Conservation (phyloP, 2,329 filamentous ascomycete genomes). For the Alternaria ethzedia region DNA sequence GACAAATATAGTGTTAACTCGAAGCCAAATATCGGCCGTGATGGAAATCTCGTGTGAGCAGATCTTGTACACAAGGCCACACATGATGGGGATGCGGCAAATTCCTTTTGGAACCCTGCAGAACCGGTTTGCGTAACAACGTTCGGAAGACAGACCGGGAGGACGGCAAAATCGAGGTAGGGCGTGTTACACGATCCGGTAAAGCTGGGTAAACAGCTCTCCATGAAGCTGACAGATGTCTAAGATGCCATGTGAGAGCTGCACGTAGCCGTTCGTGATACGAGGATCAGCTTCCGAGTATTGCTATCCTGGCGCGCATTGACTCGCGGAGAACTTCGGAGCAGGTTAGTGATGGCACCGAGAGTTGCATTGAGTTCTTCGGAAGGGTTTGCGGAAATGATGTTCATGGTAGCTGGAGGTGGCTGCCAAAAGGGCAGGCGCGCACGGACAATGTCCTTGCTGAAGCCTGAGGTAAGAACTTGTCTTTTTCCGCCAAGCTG, state of each 20-base stretch:
- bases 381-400: background rate
- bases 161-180: conserved; percentile 12
- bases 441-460: conserved; percentile 5
- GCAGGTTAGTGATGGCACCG: background rate
- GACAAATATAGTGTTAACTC: background rate
- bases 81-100: background rate
- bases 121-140: conserved; percentile 20
- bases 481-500: conserved; percentile 32
- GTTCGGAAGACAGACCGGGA: conserved; percentile 10
- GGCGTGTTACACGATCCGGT: conserved; percentile 3
- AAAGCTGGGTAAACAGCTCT: background rate
- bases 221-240: background rate
- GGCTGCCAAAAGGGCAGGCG: conserved; percentile 19
- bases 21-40: background rate
- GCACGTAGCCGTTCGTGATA: conserved; percentile 24
- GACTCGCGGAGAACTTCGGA: conserved; percentile 36
- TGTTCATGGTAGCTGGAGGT: background rate
- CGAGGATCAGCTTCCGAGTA: conserved; percentile 27
- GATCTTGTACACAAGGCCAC: background rate
- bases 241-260: conserved; percentile 3
- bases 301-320: conserved; percentile 9
- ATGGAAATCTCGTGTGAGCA: background rate
- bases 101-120: background rate
- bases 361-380: background rate
- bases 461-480: conserved; percentile 18